Base-by-base conservation (phyloP, 2,329 filamentous ascomycete species). In the Clarireedia hainanense region DNA sequence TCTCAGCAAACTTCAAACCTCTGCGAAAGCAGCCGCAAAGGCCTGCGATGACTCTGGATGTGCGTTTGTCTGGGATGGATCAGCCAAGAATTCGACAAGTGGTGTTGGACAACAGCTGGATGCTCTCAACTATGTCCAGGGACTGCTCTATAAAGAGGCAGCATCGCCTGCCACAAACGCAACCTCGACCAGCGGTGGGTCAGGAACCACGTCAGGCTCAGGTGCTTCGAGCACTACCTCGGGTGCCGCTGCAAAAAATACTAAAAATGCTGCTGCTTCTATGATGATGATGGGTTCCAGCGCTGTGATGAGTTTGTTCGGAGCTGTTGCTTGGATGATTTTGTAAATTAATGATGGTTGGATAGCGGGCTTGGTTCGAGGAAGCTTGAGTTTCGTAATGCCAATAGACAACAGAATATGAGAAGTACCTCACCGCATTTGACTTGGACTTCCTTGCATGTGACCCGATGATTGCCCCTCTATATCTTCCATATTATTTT, bases 41-140 rank as follows among this genome's bases (percentile, higher is more conserved):
- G 78, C 81, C 57, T 90, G 86, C 69, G 80, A 77, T 0, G 80
- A 80, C 4, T 82, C 78, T n/a, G 75, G 75, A 27, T 89, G 86
- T 64, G 82, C 84, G 10, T 80, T 86, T 60, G 77, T 77, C 63
- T 89, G 85, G 85, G 76, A 76, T 58, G 72, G 69, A 42, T 63
- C 69, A 0, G 84, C 75, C 61, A 80, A 84, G 57, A 76, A 72
- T 57, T 40, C 52, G 36, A 24, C n/a, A 6, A 36, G 26, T 7
- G 60, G 58, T 26, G 39, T 63, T 20, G 64, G 58, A 80, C 81
- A 34, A 78, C 81, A 51, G 80, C 76, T 82, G 73, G 75, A 73
- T 58, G 79, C 79, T 0, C 69, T 82, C 23, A 77, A 75, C 47
- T 73, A 77, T 48, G 74, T 82, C 49, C 67, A 72, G 50, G 72